A percentile compares a stretch with the other conserved stretches of the same genome.
phyloP scores from a whole-genome alignment of 1,139 yeast genomes.

The Lodderomyces theae region DNA sequence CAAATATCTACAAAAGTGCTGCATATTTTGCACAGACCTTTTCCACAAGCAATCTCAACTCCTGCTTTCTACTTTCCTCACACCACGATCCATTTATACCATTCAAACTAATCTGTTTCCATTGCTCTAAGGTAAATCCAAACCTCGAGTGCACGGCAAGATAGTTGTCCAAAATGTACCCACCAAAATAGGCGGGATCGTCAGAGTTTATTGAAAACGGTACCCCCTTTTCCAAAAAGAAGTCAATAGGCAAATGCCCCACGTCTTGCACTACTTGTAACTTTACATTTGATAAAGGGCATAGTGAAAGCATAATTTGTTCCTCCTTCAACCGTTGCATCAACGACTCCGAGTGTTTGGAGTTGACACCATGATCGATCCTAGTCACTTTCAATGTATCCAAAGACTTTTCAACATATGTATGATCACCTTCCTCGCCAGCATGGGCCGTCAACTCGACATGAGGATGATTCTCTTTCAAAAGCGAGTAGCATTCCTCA shows the following conservation, averaged over 20 bases:
- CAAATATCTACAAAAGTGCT: background rate
- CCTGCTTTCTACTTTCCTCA: constrained; percentile 47
- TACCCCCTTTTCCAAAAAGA: constrained; percentile 58
- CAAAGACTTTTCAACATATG: constrained; percentile 55
- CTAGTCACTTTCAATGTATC: constrained; percentile 60
- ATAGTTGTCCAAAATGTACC: constrained; percentile 75
- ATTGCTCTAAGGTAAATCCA: constrained; percentile 53
- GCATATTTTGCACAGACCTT: constrained; percentile 46
- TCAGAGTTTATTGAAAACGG: constrained; percentile 77
- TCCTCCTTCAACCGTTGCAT: constrained; percentile 53
- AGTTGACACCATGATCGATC: constrained; percentile 77
- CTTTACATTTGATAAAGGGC: constrained; percentile 75
- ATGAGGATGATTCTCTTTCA: constrained; percentile 45
- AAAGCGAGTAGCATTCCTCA: constrained; percentile 53
- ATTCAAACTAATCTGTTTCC: constrained; percentile 58
- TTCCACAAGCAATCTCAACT: constrained; percentile 43
- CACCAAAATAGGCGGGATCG: constrained; percentile 87
- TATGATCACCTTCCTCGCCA: constrained; percentile 81
- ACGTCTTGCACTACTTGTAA: constrained; percentile 71
- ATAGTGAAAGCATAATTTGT: constrained; percentile 59
- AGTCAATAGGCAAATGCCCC: constrained; percentile 59
- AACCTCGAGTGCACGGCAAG: constrained; percentile 61
- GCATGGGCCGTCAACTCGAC: constrained; percentile 78
- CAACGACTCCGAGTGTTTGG: constrained; percentile 51
- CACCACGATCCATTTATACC: constrained; percentile 75